phyloP scores from a whole-genome alignment of 108 stramenopile species.

The Nitzschia palea region DNA sequence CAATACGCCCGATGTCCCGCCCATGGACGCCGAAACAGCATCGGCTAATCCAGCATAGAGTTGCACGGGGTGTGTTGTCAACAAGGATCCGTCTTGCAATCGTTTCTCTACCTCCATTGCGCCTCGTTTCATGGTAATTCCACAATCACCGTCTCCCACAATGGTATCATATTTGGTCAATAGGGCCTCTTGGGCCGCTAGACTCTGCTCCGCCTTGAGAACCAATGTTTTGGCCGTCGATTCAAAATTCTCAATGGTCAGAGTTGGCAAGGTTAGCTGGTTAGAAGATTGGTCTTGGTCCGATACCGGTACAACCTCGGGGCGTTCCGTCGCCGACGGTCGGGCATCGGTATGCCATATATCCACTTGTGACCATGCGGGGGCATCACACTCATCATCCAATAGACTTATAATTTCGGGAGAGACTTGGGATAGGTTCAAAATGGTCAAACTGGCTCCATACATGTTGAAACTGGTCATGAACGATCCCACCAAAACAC shows the following conservation, averaged over 20 bases:
- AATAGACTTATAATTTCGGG: slow-evolving; percentile 52
- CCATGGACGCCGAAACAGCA: slow-evolving; percentile 86
- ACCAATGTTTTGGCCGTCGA: slow-evolving; percentile 24
- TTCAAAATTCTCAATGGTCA: slow-evolving; percentile 49
- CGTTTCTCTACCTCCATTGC: slow-evolving; percentile 75
- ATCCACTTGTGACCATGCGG: slow-evolving; percentile 80
- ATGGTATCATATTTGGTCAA: slow-evolving; percentile 89
- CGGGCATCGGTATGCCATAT: slow-evolving; percentile 42
- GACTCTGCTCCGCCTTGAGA: slow-evolving; percentile 48
- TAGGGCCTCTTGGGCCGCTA: slow-evolving; percentile 78
- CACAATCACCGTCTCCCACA: slow-evolving; percentile 98
- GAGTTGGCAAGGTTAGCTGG: slow-evolving; percentile 36
- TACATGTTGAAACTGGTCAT: slow-evolving; percentile 99
- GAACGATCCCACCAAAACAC: slow-evolving; percentile 80
- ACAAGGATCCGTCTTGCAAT: slow-evolving; percentile 30
- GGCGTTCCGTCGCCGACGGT: slow-evolving; percentile 54
- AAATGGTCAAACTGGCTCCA: slow-evolving; percentile 88
- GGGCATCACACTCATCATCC: slow-evolving; percentile 84
- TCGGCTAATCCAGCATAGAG: slow-evolving; percentile 75
- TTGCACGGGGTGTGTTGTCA: slow-evolving; percentile 52
- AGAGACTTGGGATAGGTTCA: slow-evolving; percentile 53
- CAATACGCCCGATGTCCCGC: slow-evolving; percentile 95
- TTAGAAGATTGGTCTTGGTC: slow-evolving; percentile 12
- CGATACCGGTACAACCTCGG: slow-evolving; percentile 49
- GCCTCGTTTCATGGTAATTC: slow-evolving; percentile 94